Conservation (phyloP, 768 basidiomycete genomes). For the Phlegmacium glaucopus region DNA sequence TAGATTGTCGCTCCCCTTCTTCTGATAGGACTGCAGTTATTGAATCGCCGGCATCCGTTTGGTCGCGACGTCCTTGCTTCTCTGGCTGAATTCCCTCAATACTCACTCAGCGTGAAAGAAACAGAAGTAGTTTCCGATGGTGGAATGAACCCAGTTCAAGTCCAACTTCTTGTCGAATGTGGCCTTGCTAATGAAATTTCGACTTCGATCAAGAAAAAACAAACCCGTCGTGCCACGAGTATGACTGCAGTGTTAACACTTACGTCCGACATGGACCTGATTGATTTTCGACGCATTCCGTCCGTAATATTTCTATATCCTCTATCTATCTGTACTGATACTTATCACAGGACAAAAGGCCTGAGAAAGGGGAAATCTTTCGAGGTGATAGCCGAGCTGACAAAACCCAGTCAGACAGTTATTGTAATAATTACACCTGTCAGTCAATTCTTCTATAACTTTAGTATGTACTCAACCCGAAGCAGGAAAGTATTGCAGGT, state of each 20-base stretch:
- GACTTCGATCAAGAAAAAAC: conserved; percentile 38
- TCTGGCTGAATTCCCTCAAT: conserved; percentile 63
- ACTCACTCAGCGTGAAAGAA: conserved; percentile 52
- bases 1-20: neutral
- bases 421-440: conserved; percentile 62
- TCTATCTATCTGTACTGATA: neutral
- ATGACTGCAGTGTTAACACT: conserved; percentile 73
- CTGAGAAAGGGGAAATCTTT: conserved; percentile 61
- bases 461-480: neutral
- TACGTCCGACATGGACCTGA: conserved; percentile 69
- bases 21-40: conserved; percentile 39
- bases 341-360: conserved; percentile 55
- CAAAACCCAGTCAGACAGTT: conserved; percentile 73
- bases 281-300: conserved; percentile 82
- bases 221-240: conserved; percentile 35
- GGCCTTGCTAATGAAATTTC: conserved; percentile 35
- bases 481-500: conserved; percentile 75
- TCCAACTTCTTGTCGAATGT: conserved; percentile 58
- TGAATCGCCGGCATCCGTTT: conserved; percentile 74
- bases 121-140: conserved; percentile 37
- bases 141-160: conserved; percentile 51
- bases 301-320: conserved; percentile 28
- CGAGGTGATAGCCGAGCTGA: conserved; percentile 53
- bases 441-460: conserved; percentile 11
- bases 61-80: conserved; percentile 65